Base-by-base conservation (phyloP, 2,329 filamentous ascomycete genomes). In the Nigrospora oryzae region DNA sequence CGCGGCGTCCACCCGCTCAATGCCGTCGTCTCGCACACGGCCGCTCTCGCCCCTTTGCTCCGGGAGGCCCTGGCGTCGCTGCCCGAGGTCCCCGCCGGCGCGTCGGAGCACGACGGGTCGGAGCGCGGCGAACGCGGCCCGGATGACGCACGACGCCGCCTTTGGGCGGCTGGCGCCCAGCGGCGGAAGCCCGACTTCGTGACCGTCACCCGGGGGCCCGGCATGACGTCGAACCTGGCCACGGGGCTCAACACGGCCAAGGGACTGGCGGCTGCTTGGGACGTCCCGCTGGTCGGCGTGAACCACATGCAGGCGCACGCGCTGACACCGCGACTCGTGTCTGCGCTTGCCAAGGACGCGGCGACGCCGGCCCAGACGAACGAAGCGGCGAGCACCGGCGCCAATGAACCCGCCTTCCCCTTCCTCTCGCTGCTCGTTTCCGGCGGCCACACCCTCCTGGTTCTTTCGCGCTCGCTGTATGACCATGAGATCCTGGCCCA, bases 221-320 rank as follows among this genome's bases (percentile, higher is more conserved):
- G 93, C 16, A 95, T 96, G 86, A 70, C 77, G 30, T 75, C 84
- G 5, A 89, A 87, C 55, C 73, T 98, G 30, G 75, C 81, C 16
- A 81, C 84, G 14, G 93, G 93, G 0, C 63, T 97, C 11, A 83
- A 89, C 58, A 83, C 82, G 17, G 93, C 89, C 15, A 97, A 97
- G 64, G 93, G 89, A 0, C 74, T 97, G 16, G 81, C 90, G 0
- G 72, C 86, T 16, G 89, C 88, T 34, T 95, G 87, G 87, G 75
- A 81, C 51, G 75, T 89, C 34, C 90, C 91, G 3, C 69, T 97
- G 31, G 63, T 97, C 1, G 93, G 82, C 1, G 86, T 96, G 1
- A 86, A 98, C 63, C 93, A 98, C 64, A 97, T 98, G 93, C 90
- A 96, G 62, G 93, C 90, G 11, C 93, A 98, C 64, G 85, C 93